phyloP scores from a whole-genome alignment of 306 rosid genomes.

The Pyrus pyrifolia region DNA sequence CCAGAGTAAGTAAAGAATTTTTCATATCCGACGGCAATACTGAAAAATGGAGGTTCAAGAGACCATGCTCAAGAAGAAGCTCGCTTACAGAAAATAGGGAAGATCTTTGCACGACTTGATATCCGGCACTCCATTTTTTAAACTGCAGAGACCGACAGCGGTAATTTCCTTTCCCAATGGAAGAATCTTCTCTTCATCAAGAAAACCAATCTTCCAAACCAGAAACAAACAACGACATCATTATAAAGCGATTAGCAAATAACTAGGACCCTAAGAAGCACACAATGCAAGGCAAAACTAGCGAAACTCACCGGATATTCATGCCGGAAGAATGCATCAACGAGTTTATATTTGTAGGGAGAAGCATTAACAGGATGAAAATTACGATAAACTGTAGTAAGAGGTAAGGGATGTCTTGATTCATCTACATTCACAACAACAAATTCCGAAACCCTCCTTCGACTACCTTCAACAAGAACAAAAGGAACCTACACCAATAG shows the following conservation, averaged over 20 bases:
- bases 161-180: conserved; percentile 72
- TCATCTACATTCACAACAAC: conserved; percentile 61
- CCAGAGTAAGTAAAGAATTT: too few relatives aligned
- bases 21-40: too few relatives aligned
- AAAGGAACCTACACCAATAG: conserved; percentile 39
- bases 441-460: conserved; percentile 29
- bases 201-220: conserved; percentile 64
- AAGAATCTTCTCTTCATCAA: conserved; percentile 88
- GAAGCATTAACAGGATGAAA: conserved; percentile 59
- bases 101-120: conserved; percentile 74
- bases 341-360: conserved; percentile 43
- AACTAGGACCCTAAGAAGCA: neutral
- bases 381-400: conserved; percentile 66
- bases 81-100: conserved; percentile 77
- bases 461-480: conserved; percentile 56
- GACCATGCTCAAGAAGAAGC: neutral
- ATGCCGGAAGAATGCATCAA: too few relatives aligned
- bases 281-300: neutral
- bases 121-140: conserved; percentile 58
- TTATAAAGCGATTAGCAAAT: neutral
- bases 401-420: conserved; percentile 72
- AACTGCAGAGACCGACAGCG: conserved; percentile 71
- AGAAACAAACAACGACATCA: too few relatives aligned
- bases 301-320: conserved; percentile 58
- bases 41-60: neutral